phyloP scores from a whole-genome alignment of 2,329 filamentous ascomycete genomes.

The Microcyclosporella mali region DNA sequence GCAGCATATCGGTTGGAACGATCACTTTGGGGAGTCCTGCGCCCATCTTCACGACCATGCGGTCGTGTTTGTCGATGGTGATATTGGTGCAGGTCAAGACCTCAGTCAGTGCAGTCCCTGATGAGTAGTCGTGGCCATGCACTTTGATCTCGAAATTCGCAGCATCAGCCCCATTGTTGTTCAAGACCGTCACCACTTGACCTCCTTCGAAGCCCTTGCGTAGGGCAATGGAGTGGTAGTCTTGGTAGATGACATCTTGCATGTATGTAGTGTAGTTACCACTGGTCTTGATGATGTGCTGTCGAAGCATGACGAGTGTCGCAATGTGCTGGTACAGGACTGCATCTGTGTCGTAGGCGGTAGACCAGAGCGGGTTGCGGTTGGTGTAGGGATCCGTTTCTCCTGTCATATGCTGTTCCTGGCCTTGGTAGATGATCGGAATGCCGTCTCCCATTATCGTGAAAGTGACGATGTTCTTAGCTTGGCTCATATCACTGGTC shows the following conservation, averaged over 20 bases:
- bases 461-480: conserved; percentile 36
- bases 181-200: conserved; percentile 42
- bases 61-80: conserved; percentile 23
- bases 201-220: conserved; percentile 37
- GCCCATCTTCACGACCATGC: conserved; percentile 30
- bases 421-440: conserved; percentile 39
- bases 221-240: conserved; percentile 40
- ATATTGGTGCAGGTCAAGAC: conserved; percentile 30
- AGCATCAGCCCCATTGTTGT: conserved; percentile 34
- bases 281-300: conserved; percentile 36
- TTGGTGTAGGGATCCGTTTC: conserved; percentile 29
- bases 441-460: conserved; percentile 39
- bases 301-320: conserved; percentile 40
- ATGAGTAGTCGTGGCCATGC: conserved; percentile 25
- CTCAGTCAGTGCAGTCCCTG: conserved; percentile 28
- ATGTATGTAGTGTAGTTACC: conserved; percentile 38
- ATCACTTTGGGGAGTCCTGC: conserved; percentile 32
- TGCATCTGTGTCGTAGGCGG: conserved; percentile 35
- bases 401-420: conserved; percentile 38
- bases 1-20: conserved; percentile 24
- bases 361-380: conserved; percentile 35
- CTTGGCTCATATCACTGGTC: conserved; percentile 33
- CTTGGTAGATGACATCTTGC: conserved; percentile 40
- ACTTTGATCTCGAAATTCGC: conserved; percentile 32
- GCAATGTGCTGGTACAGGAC: conserved; percentile 37